Base-by-base conservation (phyloP, 106 monocot species). In the Amphibolis antarctica region DNA sequence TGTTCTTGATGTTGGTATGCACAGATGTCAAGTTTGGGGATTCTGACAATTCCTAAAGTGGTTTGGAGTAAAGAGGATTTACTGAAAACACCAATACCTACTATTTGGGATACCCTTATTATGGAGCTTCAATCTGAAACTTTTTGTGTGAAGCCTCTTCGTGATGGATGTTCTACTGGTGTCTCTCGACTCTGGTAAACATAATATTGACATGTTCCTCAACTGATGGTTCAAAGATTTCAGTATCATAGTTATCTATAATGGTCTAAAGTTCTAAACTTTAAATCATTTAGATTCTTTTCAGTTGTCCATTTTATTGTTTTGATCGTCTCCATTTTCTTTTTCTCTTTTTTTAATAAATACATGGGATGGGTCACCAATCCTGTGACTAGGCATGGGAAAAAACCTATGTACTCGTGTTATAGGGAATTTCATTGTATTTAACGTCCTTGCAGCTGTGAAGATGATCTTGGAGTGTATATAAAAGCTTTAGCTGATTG, bases 121-220 rank as follows among this genome's bases (percentile, higher is more conserved):
- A 65, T 22, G 26, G 77, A 75, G 20, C 79, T 93, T 60, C 75
- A 79, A 50, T 74, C 81, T 59, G 64, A 79, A 70, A 80, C 82
- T 23, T 54, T 93, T n/a, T 93, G 93, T 75, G 85, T 93, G 59
- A 93, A 93, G 58, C 93, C 93, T 60, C 81, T 81, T 81, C 76
- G 85, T 69, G 93, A 93, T 81, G 93, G 93, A 71, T 93, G 93
- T 72, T 93, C 93, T 52, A 88, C 93, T 66, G 93, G 93, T 53
- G 93, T 93, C 61, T 88, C 93, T 58, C 81, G 88, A 69, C 63
- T 93, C 44, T 66, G 88, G 93, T 93, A 74, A 62, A 7, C 42
- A 43, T 53, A 12, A 36, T 70, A 31, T 49, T 15, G 14, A 28
- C 23, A 56, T 56, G 56, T 10, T 56, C 21, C 27, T 29, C 0